Evolutionary conservation across 306 rosid species (phyloP), one percentile per base, ranked within the genome.

Genomic region (Prunus padus): DNA sequence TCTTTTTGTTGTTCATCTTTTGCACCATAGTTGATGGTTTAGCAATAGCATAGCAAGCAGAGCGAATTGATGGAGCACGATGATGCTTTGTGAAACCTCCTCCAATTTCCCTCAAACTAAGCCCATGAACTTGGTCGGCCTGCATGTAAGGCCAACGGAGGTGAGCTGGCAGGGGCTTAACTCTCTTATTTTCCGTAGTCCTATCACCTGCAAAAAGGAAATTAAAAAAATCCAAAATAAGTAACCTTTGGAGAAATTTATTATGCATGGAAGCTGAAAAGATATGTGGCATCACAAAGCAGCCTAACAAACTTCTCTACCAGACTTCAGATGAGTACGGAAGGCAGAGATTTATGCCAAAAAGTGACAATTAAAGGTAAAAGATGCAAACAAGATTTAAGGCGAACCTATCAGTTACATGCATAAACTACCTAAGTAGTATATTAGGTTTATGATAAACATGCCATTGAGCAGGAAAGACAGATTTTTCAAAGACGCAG

Each of bases 1-100:
- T 90, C 86, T 83, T 92, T 76, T 83, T 90, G 81, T 86, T 87
- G 80, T 92, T 88, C 94, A 92, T 92, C 86, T 79, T 90, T 80
- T 90, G 92, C 81, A 92, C 91, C 91, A 92, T 75, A 66, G 94
- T 92, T 16, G 90, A 90, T 73, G 98, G 98, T 79, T 88, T 90
- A 77, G 94, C 96, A 75, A 92, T 87, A 54, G 92, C 96, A 87
- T 90, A 92, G 74, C 98, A 92, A 31, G 92, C 98, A 83, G 94
- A 86, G 61, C 92, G 92, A 81, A 90, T 83, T 45, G 92, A 90
- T 63, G 98, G 91, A 74, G 96, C 87, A 56, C 92, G 96, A 67
- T 92, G 94, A 54, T 90, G 96, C 78, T 86, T 90, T 30, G 88
- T 77, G 60, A 92, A 92, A 70, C 98, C 98, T 64, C 98, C 98